These are phyloP conservation scores for Trichosphaerium sp. DNA, from an alignment of 78 protist genomes.

Conservation along the genomic window DNA sequence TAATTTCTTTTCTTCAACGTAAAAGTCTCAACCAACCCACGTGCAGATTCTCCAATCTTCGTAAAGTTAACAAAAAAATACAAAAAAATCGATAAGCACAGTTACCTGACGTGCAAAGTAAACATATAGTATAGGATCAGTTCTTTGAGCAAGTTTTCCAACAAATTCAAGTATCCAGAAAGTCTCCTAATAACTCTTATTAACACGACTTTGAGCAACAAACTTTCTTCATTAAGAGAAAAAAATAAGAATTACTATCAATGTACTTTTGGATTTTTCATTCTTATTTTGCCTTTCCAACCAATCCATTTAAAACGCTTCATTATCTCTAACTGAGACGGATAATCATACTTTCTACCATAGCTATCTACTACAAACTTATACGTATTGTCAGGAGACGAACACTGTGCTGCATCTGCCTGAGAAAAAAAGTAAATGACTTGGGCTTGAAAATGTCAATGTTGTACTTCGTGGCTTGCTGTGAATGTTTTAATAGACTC, in stretches of 20 bases:
- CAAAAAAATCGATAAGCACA: neutral
- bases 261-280: neutral
- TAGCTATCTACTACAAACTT: conserved; percentile 24
- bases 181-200: no score
- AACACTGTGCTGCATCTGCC: no score
- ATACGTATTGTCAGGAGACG: conserved; percentile 5
- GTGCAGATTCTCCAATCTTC: no score
- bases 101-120: neutral
- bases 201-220: no score
- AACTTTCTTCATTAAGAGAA: no score
- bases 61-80: neutral
- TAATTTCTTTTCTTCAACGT: conserved; percentile 31
- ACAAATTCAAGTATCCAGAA: no score
- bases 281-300: neutral
- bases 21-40: conserved; percentile 17
- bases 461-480: neutral
- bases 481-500: neutral
- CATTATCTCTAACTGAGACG: conserved; percentile 14
- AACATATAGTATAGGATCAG: no score
- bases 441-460: neutral
- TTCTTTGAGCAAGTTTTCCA: no score
- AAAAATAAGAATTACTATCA: no score
- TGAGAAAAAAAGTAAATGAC: neutral
- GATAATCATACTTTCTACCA: conserved; percentile 18
- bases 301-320: conserved; percentile 5